phyloP scores from a whole-genome alignment of 768 basidiomycete species.

The Pulveroboletus sp. region DNA sequence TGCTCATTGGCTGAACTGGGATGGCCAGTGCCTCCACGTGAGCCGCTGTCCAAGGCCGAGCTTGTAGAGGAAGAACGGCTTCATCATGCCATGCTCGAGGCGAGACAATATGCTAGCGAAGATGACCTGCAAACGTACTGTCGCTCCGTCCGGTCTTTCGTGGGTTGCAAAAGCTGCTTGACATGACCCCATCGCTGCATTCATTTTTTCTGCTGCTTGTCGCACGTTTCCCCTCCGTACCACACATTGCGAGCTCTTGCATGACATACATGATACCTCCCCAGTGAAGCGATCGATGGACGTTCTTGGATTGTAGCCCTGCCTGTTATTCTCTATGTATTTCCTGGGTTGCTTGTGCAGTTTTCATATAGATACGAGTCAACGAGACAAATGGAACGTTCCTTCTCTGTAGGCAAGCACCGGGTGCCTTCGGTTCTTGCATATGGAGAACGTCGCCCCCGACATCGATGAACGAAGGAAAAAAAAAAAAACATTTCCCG shows the following conservation, averaged over 20 bases:
- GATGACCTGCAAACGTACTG: slow-evolving; percentile 52
- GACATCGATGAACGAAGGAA: neutral
- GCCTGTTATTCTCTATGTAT: slow-evolving; percentile 25
- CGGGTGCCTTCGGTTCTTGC: slow-evolving; percentile 25
- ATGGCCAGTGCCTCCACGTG: slow-evolving; percentile 55
- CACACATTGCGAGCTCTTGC: slow-evolving; percentile 6
- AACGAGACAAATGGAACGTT: neutral
- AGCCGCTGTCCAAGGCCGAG: slow-evolving; percentile 64
- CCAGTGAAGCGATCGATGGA: slow-evolving; percentile 1
- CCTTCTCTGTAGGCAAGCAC: slow-evolving; percentile 27
- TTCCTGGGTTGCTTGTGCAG: slow-evolving; percentile 4
- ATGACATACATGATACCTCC: slow-evolving; percentile 22
- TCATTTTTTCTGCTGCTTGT: neutral
- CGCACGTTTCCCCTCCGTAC: neutral
- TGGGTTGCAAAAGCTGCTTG: slow-evolving; percentile 47
- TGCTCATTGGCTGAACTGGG: slow-evolving; percentile 54
- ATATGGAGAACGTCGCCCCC: slow-evolving; percentile 22
- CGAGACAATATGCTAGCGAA: slow-evolving; percentile 44
- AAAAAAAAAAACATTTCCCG: slow-evolving; percentile 6
- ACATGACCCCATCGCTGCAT: neutral
- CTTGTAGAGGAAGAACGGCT: slow-evolving; percentile 62
- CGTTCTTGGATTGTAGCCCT: slow-evolving; percentile 17
- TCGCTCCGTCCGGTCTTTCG: slow-evolving; percentile 56
- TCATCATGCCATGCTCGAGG: slow-evolving; percentile 57
- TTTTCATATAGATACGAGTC: neutral